Evolutionary conservation across 192 early-diverging fungal species (phyloP).

Genomic region (Piromyces finnis): DNA sequence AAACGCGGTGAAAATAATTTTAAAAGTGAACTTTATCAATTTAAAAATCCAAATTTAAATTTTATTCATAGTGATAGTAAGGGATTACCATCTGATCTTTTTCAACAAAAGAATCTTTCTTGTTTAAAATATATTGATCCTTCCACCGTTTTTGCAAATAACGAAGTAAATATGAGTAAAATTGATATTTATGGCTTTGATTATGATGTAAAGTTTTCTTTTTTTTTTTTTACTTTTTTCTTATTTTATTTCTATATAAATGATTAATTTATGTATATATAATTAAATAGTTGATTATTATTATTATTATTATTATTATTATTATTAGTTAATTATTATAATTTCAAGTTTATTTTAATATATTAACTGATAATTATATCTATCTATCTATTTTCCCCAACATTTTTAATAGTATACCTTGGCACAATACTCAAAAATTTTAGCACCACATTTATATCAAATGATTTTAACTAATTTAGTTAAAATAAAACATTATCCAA

Average conservation of each 20-base stretch:
- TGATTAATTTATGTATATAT: too few relatives aligned
- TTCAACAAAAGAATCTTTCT: background rate
- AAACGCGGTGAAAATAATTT: background rate
- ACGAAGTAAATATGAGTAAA: background rate
- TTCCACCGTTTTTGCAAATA: background rate
- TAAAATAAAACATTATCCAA: background rate
- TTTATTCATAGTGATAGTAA: background rate
- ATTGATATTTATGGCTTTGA: background rate
- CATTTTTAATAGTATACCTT: background rate
- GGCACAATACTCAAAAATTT: background rate
- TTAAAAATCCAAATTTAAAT: background rate
- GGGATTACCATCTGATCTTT: background rate
- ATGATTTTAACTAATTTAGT: background rate
- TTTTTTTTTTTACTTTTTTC: too few relatives aligned
- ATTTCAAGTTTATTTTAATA: too few relatives aligned
- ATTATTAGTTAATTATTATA: too few relatives aligned
- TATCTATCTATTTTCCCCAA: too few relatives aligned
- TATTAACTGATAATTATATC: too few relatives aligned
- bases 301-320: too few relatives aligned
- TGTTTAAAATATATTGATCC: background rate
- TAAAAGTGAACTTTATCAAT: background rate
- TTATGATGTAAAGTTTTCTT: background rate
- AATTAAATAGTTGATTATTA: too few relatives aligned
- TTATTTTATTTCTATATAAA: too few relatives aligned
- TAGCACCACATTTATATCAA: background rate